Conservation (phyloP, 495 filamentous ascomycete genomes). For the Aspergillus sparsus region DNA sequence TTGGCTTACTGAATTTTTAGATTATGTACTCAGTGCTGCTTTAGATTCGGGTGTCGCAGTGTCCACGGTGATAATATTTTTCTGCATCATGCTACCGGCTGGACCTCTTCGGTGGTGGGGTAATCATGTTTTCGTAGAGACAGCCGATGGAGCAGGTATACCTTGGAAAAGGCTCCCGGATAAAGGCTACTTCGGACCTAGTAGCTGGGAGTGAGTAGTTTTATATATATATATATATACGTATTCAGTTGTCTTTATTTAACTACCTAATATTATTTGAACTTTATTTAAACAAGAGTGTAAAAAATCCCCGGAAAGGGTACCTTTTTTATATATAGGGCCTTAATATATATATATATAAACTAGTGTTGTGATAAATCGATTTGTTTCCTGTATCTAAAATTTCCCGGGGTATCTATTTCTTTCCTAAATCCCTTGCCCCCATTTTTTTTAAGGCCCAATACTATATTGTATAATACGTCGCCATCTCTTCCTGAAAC, state of each 20-base stretch:
- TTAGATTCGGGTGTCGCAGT: conserved; percentile 65
- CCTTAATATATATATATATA: too few relatives aligned
- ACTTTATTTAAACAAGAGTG: too few relatives aligned
- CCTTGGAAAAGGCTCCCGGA: conserved; percentile 41
- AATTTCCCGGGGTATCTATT: too few relatives aligned
- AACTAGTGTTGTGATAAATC: too few relatives aligned
- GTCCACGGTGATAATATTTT: conserved; percentile 63
- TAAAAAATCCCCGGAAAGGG: too few relatives aligned
- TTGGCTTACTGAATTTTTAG: conserved; percentile 43
- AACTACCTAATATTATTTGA: neutral
- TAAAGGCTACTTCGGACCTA: conserved; percentile 63
- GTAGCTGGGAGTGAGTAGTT: conserved; percentile 37
- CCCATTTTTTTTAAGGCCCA: neutral
- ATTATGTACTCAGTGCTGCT: conserved; percentile 63
- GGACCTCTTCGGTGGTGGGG: conserved; percentile 67
- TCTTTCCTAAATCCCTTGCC: too few relatives aligned
- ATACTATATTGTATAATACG: conserved; percentile 44
- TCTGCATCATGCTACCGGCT: conserved; percentile 68
- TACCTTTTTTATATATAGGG: too few relatives aligned
- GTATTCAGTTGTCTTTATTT: neutral
- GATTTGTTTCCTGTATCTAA: too few relatives aligned
- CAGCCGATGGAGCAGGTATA: conserved; percentile 49
- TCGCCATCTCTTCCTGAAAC: conserved; percentile 50
- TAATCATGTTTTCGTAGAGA: conserved; percentile 53
- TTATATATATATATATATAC: neutral